A percentile compares a stretch with the other conserved stretches of the same genome.
phyloP scores from a whole-genome alignment of 2,329 filamentous ascomycete genomes.

The Fusarium sp. region DNA sequence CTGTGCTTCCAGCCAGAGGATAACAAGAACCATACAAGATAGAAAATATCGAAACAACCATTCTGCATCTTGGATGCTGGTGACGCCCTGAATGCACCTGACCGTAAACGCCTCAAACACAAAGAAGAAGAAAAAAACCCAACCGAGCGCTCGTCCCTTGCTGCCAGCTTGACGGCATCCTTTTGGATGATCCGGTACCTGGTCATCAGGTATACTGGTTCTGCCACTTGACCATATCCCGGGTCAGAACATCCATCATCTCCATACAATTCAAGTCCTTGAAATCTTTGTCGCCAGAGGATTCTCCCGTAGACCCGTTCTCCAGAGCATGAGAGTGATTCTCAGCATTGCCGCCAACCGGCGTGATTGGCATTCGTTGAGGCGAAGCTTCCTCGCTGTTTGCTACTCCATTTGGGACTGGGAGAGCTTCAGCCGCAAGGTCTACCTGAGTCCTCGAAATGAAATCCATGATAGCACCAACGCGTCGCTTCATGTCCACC shows the following conservation, averaged over 20 bases:
- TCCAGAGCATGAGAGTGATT: conserved; percentile 40
- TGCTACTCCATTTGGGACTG: conserved; percentile 55
- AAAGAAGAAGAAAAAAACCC: conserved; percentile 2
- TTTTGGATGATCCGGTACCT: conserved; percentile 2
- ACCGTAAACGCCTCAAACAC: conserved; percentile 33
- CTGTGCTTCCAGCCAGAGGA: conserved; percentile 20
- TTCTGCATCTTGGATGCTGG: conserved; percentile 39
- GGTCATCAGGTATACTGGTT: conserved; percentile 67
- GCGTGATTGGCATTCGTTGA: conserved; percentile 51
- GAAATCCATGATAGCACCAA: conserved; percentile 86
- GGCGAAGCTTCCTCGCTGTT: conserved; percentile 55
- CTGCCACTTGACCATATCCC: conserved; percentile 87
- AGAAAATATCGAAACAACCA: conserved; percentile 24
- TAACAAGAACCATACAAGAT: conserved; percentile 17
- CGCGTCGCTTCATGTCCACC: conserved; percentile 88
- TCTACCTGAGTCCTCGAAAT: conserved; percentile 91
- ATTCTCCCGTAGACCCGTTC: conserved; percentile 41
- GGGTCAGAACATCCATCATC: conserved; percentile 90
- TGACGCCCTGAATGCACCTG: conserved; percentile 42
- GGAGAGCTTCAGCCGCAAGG: conserved; percentile 73
- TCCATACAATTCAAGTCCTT: conserved; percentile 81
- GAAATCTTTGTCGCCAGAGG: conserved; percentile 65
- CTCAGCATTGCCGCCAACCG: conserved; percentile 51
- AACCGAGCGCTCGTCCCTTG: conserved; percentile 7
- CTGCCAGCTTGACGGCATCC: not conserved